Base-by-base conservation (phyloP, 495 filamentous ascomycete species). In the Trichoderma erinaceum region DNA sequence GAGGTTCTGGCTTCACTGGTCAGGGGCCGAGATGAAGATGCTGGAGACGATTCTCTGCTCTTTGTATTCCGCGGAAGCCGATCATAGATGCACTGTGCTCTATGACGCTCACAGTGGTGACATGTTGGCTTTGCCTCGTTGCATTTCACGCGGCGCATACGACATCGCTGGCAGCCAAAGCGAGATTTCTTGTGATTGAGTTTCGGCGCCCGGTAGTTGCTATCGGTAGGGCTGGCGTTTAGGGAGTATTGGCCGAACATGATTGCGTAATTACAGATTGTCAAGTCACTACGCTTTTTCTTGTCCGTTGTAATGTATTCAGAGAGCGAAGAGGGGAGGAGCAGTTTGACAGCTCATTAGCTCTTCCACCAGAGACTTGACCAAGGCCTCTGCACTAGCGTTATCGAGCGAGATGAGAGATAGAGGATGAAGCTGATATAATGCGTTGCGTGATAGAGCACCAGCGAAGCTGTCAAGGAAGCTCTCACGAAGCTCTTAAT, bases 241-340 rank as follows among this genome's bases (percentile, higher is more conserved):
- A 61, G 56, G 6, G 38, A 43, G 6, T 65, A 46, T 35, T 65
- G 64, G 18, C 64, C 64, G 12, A 65, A 65, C 64, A 65, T 65
- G 64, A 4, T 13, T 21, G 15, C 21, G 11, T 43, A 23, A 63
- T 41, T 18, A 64, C 6, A 27, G 43, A 0, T 11, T 5, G 43
- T 16, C 43, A 38, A 38, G 35, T 38, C 3, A 38, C 35, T 38
- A 38, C 35, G 35, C 35, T 38, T 38, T 38, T 38, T 38, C 35
- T 38, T 38, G 8, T 38, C 35, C 3, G 44, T 16, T 16, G 44
- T n/a, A 16, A 48, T 48, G 35, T 38, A 7, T 38, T 38, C 35
- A 38, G 35, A 38, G 8, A 38, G 35, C 35, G 7, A 38, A 38
- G 35, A 38, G 4, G 1, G 29, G 29, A 38, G 35, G 35, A 38